These are phyloP conservation scores for Yamadazyma epiphylla DNA, from an alignment of 1,139 yeast genomes.

Conservation along the genomic window DNA sequence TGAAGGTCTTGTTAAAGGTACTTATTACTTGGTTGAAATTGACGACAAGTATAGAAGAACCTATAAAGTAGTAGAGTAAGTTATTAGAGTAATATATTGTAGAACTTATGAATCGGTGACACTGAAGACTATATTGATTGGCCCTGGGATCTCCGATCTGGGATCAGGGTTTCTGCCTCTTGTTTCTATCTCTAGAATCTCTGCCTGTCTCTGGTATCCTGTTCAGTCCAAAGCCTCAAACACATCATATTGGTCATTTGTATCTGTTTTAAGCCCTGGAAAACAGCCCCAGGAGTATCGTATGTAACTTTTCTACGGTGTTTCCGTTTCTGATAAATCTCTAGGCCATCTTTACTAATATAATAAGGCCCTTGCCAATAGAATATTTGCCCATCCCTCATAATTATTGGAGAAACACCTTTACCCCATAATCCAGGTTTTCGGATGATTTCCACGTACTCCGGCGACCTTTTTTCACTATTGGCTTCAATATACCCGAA, in stretches of 20 bases:
- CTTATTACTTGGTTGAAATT: slow-evolving; percentile 79
- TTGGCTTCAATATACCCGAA: not conserved
- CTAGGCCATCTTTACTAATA: slow-evolving; percentile 7
- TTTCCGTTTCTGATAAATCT: slow-evolving; percentile 1
- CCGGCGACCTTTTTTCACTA: not conserved
- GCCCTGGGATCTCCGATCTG: no score
- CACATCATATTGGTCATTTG: no score
- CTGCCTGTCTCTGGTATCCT: not conserved
- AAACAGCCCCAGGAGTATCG: no score
- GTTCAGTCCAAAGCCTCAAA: not conserved
- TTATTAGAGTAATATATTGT: no score
- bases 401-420: no score
- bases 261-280: no score
- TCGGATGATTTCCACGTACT: no score
- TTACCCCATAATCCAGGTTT: not conserved
- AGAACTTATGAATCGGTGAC: no score
- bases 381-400: no score
- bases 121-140: no score
- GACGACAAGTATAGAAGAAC: slow-evolving; percentile 87
- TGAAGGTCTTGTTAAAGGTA: slow-evolving; percentile 67
- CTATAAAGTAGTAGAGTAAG: slow-evolving; percentile 10
- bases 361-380: slow-evolving; percentile 6
- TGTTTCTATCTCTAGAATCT: no score
- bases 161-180: no score
- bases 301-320: not conserved